Base-by-base conservation (phyloP, 805 yeast species). In the Pichia kluyveri region DNA sequence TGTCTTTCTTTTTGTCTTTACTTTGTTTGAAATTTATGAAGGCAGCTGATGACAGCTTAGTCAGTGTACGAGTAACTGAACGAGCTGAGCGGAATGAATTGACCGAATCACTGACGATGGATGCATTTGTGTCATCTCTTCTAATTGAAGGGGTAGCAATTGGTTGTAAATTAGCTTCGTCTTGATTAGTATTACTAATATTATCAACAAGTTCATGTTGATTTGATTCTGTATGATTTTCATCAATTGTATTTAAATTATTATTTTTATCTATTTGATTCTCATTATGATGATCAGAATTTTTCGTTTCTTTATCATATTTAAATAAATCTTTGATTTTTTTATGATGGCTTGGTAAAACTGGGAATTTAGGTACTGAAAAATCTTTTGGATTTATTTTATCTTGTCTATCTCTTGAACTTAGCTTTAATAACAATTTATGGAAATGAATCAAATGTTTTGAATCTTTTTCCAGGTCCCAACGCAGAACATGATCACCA, bases 381-480 rank as follows among this genome's bases (percentile, higher is more conserved):
- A 59, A 50, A 6, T 60, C 66, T 46, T 49, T 56, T 42, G 52
- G 42, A 42, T 55, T 53, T 18, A 39, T 34, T n/a, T 26, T 45
- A 15, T 42, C 48, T 14, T 38, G 14, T 49, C 48, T 43, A 8
- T 50, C 52, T 17, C 41, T 50, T 15, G 52, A 18, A n/a, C 41
- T 46, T 31, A 27, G 34, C 18, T 41, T 47, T 11, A 42, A 82
- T 52, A 90, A 69, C 47, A 78, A 75, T 18, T 84, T 76, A 61
- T 90, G 95, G 47, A 91, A 70, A 27, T 72, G 72, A n/a, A 77
- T 67, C 40, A 93, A 70, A 52, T 89, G 96, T 56, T 80, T 79
- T 43, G 82, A 77, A 23, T 80, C 83, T 56, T 83, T 83, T 30
- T 79, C 72, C 8, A 93, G 77, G 1, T 82, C 70, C 99, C 99